phyloP scores from a whole-genome alignment of 1,139 yeast genomes.

The Suhomyces wounanorum region DNA sequence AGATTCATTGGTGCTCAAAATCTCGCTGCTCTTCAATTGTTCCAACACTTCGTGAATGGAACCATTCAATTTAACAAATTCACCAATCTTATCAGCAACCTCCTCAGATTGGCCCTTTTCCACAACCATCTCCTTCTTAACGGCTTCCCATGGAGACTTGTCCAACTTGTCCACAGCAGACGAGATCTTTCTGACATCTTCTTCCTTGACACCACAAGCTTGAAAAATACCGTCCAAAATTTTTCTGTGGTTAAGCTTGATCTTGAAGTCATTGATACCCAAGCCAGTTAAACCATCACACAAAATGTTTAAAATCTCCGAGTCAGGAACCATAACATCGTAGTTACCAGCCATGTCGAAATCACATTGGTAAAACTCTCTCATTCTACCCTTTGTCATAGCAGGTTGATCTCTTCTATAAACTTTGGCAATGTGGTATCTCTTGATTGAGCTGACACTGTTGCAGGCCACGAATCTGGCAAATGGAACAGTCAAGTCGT shows the following conservation, averaged over 20 bases:
- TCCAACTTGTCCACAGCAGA: slow-evolving; percentile 96
- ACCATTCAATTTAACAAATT: slow-evolving; percentile 84
- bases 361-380: slow-evolving; percentile 98
- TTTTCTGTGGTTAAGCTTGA: slow-evolving; percentile 93
- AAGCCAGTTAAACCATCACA: slow-evolving; percentile 83
- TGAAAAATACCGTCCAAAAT: slow-evolving; percentile 93
- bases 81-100: slow-evolving; percentile 91
- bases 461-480: slow-evolving; percentile 97
- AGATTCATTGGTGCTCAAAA: slow-evolving; percentile 60
- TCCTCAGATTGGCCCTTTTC: slow-evolving; percentile 90
- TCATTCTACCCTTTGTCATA: slow-evolving; percentile 99
- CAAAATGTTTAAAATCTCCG: slow-evolving; percentile 77
- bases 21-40: slow-evolving; percentile 56
- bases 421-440: slow-evolving; percentile 96
- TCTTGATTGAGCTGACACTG: slow-evolving; percentile 82
- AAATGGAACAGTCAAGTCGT: slow-evolving; percentile 96
- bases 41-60: slow-evolving; percentile 66
- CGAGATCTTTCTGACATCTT: slow-evolving; percentile 89
- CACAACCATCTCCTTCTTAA: slow-evolving; percentile 84
- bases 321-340: slow-evolving; percentile 94
- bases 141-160: slow-evolving; percentile 93
- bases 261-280: slow-evolving; percentile 85
- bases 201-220: slow-evolving; percentile 91
- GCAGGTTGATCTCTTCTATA: slow-evolving; percentile 99
- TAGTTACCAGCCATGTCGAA: slow-evolving; percentile 92